Percentiles rank a stretch among this genome's conserved stretches.
These are phyloP conservation scores for Verruconis gallopava DNA, from an alignment of 2,329 filamentous ascomycete species.

Conservation along the genomic window DNA sequence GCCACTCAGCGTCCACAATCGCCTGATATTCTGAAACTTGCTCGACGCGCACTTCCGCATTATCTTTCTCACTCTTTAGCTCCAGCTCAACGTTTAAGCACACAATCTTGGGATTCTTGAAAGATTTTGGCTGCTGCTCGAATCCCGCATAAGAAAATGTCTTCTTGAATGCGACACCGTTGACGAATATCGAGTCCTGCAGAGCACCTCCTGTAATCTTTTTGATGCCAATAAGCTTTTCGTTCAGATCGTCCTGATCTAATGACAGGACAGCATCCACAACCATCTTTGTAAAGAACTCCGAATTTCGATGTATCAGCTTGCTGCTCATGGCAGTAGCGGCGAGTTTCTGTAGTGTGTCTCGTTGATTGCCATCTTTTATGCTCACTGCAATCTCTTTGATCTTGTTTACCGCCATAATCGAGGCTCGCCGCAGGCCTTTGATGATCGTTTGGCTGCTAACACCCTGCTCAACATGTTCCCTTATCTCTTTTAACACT, in stretches of 20 bases:
- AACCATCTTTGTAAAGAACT: slow-evolving; percentile 98
- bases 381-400: slow-evolving; percentile 92
- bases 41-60: slow-evolving; percentile 93
- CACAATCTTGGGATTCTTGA: slow-evolving; percentile 88
- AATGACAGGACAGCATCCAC: slow-evolving; percentile 91
- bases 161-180: slow-evolving; percentile 99
- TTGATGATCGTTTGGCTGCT: slow-evolving; percentile 98
- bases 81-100: slow-evolving; percentile 97
- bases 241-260: slow-evolving; percentile 93
- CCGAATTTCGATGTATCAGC: slow-evolving; percentile 91
- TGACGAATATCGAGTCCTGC: slow-evolving; percentile 91
- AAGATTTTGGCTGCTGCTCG: slow-evolving; percentile 95
- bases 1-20: slow-evolving; percentile 98
- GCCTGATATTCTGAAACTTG: slow-evolving; percentile 99
- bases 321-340: slow-evolving; percentile 99
- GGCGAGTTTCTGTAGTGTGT: slow-evolving; percentile 80
- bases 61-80: slow-evolving; percentile 98
- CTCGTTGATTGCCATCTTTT: slow-evolving; percentile 67
- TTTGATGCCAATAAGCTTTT: slow-evolving; percentile 96
- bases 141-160: slow-evolving; percentile 98
- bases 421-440: slow-evolving; percentile 73
- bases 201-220: slow-evolving; percentile 94
- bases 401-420: slow-evolving; percentile 95
- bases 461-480: slow-evolving; percentile 90
- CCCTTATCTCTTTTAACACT: slow-evolving; percentile 92